Base-by-base conservation (phyloP, 2,329 filamentous ascomycete species). In the Penicillium sp. region DNA sequence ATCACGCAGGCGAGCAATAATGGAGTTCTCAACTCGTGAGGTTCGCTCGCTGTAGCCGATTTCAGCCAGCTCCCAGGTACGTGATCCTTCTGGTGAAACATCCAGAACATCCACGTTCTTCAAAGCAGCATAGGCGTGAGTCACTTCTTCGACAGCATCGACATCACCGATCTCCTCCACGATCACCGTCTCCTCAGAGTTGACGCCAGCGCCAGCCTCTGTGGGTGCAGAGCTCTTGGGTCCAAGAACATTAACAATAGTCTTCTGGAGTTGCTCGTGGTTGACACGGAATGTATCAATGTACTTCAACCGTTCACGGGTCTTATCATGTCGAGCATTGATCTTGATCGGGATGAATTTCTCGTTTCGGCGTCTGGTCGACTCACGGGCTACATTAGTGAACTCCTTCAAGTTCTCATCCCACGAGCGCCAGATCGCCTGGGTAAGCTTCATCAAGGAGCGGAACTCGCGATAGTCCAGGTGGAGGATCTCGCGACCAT, bases 301-400 rank as follows among this genome's bases (percentile, higher is more conserved):
- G 74, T 99, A 99, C 70, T 91, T 92, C 66, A 99, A 83, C 44
- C 95, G 88, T 62, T 95, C 89, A 76, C 98, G 92, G 27, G 95
- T 90, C 74, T 94, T 90, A 40, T 87, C 88, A 73, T 99, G 95
- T 68, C 91, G 89, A 61, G 92, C 90, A 64, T 83, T 86, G 74
- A 99, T 93, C 80, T 98, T 98, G 81, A 99, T 98, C 4, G 94
- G 93, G 64, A 99, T 97, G 75, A 99, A 99, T 75, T 96, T 96
- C 76, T 98, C 96, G 70, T 96, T 96, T 67, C 95, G 87, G 68
- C 93, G 89, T 64, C 94, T 87, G 3, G 92, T 97, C 6, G 96
- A 92, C 71, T 99, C 96, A 78, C 95, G 91, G 36, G 95, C 94
- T 63, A 98, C 91, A 67, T 97, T 96, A 16, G 94, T 98, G 72